These are phyloP conservation scores for Ganoderma multipileum DNA, from an alignment of 1,284 basidiomycete species.

Conservation along the genomic window DNA sequence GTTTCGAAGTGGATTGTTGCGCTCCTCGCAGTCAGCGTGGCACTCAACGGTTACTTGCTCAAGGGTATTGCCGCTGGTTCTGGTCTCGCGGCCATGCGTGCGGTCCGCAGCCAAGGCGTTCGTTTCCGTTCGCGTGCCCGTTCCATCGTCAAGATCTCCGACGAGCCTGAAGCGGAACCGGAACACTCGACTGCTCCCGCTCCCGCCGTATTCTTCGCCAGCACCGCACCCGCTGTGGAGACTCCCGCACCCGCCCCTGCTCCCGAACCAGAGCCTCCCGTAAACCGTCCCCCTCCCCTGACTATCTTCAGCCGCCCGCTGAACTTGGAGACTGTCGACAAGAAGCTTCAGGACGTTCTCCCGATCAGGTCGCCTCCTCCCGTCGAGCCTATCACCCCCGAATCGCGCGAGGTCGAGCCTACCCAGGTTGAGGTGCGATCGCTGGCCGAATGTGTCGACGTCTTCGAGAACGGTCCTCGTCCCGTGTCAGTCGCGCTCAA, in stretches of 20 bases:
- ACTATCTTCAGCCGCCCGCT: slow-evolving; percentile 36
- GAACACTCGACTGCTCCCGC: slow-evolving; percentile 18
- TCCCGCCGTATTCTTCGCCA: slow-evolving; percentile 27
- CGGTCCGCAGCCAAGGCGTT: slow-evolving; percentile 35
- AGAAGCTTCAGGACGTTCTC: slow-evolving; percentile 42
- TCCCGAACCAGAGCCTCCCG: slow-evolving; percentile 28
- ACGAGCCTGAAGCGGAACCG: slow-evolving; percentile 38
- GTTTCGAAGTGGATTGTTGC: slow-evolving; percentile 97
- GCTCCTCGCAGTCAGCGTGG: slow-evolving; percentile 85
- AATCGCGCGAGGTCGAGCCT: slow-evolving; percentile 23
- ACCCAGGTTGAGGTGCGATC: slow-evolving; percentile 47
- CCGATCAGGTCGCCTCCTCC: slow-evolving; percentile 30
- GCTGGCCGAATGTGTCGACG: slow-evolving; percentile 84
- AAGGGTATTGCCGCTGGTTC: slow-evolving; percentile 71
- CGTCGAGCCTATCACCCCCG: slow-evolving; percentile 27
- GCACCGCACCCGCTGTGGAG: slow-evolving; percentile 27
- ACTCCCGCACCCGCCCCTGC: slow-evolving; percentile 18
- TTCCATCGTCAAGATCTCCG: slow-evolving; percentile 30
- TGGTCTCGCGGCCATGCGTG: slow-evolving; percentile 36
- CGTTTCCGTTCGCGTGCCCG: slow-evolving; percentile 39
- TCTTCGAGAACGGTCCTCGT: slow-evolving; percentile 86
- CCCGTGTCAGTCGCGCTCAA: slow-evolving; percentile 61
- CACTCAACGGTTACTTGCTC: slow-evolving; percentile 93
- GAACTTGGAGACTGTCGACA: slow-evolving; percentile 45
- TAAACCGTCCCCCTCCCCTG: slow-evolving; percentile 31